Base-by-base conservation (phyloP, 495 filamentous ascomycete species). In the Neurospora sp. region DNA sequence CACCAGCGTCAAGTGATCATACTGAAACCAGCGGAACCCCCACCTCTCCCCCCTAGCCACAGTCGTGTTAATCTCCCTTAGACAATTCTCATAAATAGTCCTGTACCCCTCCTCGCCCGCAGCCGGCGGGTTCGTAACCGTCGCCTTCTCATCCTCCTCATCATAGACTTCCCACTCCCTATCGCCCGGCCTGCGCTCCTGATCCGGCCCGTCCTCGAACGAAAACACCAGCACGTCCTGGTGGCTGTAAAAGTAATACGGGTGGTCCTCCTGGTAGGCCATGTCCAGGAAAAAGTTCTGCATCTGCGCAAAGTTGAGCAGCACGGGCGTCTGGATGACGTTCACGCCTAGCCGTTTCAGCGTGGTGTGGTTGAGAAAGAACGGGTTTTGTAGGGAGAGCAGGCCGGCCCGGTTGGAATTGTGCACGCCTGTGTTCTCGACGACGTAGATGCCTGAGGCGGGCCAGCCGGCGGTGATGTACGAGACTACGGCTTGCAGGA, bases 381-480 rank as follows among this genome's bases (percentile, higher is more conserved):
- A 90, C 4, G 87, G 88, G 71, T 90, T 89, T 71, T 89, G 86
- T 0, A 87, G 77, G 6, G 84, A 83, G 1, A 90, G 78, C 37
- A 81, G 78, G 0, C 86, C 85, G 14, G 82, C 78, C 42, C 78
- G 74, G 75, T 90, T 90, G 14, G 84, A 82, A 45, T 86, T 79
- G 79, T 89, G 88, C 59, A 85, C 84, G 4, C 89, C 89, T 12
- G 87, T 89, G 79, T 90, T 90, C 71, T 90, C 89, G 70, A 90
- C 79, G 9, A 90, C 83, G 70, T 87, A 86, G 74, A 90, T 89
- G 71, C 89, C 84, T 59, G 81, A 78, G 3, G 87, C 77, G 3
- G 89, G 89, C 88, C 88, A 90, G 10, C 88, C 89, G 3, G 87
- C 86, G 1, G 86, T 83, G 61, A 90, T 82, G 75, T 90, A 89